Percentiles rank a stretch among this genome's conserved stretches.
These are phyloP conservation scores for Russula virescens DNA, from an alignment of 768 basidiomycete genomes.

Conservation along the genomic window DNA sequence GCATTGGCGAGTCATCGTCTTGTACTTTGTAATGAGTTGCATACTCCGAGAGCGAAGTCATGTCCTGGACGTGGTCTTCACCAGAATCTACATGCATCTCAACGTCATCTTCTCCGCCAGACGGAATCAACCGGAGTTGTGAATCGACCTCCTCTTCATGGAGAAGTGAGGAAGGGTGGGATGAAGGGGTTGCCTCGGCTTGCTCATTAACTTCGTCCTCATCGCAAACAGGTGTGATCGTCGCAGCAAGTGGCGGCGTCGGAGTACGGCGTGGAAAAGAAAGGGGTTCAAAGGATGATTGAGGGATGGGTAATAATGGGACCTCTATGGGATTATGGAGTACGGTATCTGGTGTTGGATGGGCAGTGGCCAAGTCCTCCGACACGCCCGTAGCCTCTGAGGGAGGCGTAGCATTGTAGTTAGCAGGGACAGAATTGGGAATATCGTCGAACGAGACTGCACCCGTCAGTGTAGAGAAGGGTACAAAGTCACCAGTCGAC, in stretches of 20 bases:
- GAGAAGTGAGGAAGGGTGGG: background rate
- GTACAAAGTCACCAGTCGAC: constrained; percentile 1
- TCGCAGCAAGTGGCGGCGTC: constrained; percentile 19
- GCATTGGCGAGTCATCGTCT: background rate
- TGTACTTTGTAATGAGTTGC: background rate
- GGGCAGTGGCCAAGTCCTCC: background rate
- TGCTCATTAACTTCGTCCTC: constrained; percentile 4
- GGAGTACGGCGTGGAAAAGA: constrained; percentile 18
- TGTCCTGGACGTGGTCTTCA: background rate
- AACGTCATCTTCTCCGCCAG: background rate
- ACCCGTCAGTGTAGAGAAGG: constrained; percentile 17
- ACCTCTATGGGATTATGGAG: background rate
- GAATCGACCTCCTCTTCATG: background rate
- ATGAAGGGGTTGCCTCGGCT: background rate
- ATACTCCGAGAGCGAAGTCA: background rate
- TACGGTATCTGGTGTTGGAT: background rate
- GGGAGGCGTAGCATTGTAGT: background rate
- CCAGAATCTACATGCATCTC: background rate
- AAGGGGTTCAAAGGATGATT: constrained; percentile 4
- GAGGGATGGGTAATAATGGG: background rate
- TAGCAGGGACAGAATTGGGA: background rate
- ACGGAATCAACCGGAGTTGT: background rate
- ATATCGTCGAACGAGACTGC: constrained; percentile 13
- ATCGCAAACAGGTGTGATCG: constrained; percentile 9
- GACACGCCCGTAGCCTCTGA: background rate